phyloP scores from a whole-genome alignment of 176 grass and related monocot genomes.

The Triticum dicoccoides region DNA sequence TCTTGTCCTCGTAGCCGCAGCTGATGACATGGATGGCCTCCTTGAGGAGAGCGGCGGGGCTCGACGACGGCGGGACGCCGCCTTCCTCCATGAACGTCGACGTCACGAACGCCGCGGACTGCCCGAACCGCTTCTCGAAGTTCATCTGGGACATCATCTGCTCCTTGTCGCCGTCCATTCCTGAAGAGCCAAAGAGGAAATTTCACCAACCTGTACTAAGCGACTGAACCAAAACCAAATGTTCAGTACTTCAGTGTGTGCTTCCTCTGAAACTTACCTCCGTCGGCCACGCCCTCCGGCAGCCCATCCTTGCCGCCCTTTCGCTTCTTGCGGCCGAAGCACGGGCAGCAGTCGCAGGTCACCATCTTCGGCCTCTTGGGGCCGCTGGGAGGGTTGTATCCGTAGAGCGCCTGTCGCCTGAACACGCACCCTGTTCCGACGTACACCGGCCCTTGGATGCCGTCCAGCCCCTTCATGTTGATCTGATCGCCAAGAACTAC shows the following conservation, averaged over 20 bases:
- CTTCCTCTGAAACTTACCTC: conserved; percentile 36
- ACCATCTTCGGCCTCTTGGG: conserved; percentile 97
- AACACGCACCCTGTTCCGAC: conserved; percentile 97
- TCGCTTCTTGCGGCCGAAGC: conserved; percentile 90
- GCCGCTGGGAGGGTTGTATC: conserved; percentile 93
- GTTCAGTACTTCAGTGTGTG: neutral
- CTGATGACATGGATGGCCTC: conserved; percentile 99
- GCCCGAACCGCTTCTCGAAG: conserved; percentile 98
- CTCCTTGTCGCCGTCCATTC: conserved; percentile 80
- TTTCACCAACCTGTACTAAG: neutral
- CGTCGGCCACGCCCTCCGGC: conserved; percentile 42
- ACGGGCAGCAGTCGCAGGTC: conserved; percentile 93
- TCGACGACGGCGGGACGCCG: conserved; percentile 84
- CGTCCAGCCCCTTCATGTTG: conserved; percentile 98
- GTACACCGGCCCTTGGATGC: conserved; percentile 93
- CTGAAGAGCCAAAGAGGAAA: conserved; percentile 24
- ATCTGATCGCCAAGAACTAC: conserved; percentile 44
- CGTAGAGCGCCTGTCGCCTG: conserved; percentile 89
- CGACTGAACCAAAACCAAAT: neutral
- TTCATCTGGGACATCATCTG: conserved; percentile 98
- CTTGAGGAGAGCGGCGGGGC: conserved; percentile 93
- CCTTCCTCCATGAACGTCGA: conserved; percentile 99
- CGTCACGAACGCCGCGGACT: conserved; percentile 89
- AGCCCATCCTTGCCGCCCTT: conserved; percentile 65
- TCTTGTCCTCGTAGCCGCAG: conserved; percentile 98